Percentiles rank a stretch among this genome's conserved stretches.
Conservation (phyloP, 768 basidiomycete species). For the Dioszegia aurantiaca region DNA sequence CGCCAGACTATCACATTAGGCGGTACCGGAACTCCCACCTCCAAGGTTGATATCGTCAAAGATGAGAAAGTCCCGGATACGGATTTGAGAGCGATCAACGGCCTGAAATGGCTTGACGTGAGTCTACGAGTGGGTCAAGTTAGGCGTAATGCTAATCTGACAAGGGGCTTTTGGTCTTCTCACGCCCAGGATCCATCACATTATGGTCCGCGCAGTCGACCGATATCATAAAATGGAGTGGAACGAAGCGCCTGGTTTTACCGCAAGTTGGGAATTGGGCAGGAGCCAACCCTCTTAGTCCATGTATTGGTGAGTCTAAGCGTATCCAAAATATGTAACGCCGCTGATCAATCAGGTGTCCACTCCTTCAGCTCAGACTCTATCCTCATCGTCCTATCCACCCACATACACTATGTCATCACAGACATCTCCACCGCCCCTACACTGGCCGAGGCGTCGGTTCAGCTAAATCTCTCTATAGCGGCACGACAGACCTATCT, state of each 20-base stretch:
- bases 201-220: conserved; percentile 15
- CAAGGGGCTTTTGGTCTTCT: conserved; percentile 34
- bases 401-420: conserved; percentile 35
- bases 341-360: conserved; percentile 26
- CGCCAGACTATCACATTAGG: background rate
- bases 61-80: conserved; percentile 15
- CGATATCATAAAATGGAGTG: conserved; percentile 20
- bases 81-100: conserved; percentile 27
- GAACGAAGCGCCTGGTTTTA: conserved; percentile 15
- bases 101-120: conserved; percentile 31
- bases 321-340: background rate
- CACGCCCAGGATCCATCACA: conserved; percentile 36
- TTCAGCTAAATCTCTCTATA: conserved; percentile 21
- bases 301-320: conserved; percentile 30
- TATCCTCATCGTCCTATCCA: conserved; percentile 27
- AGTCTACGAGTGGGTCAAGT: background rate
- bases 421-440: conserved; percentile 23
- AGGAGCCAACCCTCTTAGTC: conserved; percentile 31
- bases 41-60: background rate
- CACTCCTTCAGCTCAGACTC: conserved; percentile 14
- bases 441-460: conserved; percentile 19
- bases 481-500: conserved; percentile 29
- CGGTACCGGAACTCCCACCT: background rate
- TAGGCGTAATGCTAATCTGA: background rate
- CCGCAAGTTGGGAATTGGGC: conserved; percentile 40